Base-by-base conservation (phyloP, 1,139 yeast species). In the Hyphopichia fennica region DNA sequence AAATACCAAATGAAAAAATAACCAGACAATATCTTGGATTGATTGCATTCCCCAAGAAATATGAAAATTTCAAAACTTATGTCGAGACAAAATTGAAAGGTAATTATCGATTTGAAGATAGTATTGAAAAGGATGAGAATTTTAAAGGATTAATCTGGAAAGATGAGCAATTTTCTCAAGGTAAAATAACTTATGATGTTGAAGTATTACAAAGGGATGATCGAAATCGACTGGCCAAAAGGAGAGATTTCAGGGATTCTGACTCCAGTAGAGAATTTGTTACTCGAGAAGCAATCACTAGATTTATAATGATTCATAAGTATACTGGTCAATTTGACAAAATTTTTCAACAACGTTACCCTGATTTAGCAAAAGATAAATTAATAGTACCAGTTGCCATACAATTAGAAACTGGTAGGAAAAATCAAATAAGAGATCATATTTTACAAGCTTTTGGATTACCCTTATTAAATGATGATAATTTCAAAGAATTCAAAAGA, bases 401-500 rank as follows among this genome's bases (percentile, higher is more conserved):
- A 29, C 56, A 59, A 39, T 46, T 60, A 13, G 46, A 46, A 28
- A 59, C 64, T 0, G 65, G 65, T 7, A 39, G 64, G 27, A 60
- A 60, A 44, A 60, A 60, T 44, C 65, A 60, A 44, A 55, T 60
- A 27, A 41, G 65, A 34, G 64, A 60, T 34, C 65, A 60, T 41
- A 49, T 57, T 3, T 25, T 50, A 3, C 55, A 51, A 37, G 54
- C 57, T 5, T 58, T 60, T 37, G 48, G 45, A 3, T 42, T 47
- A 0, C 50, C 62, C 1, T 48, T 60, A 14, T 45, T 60, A 30
- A 60, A 60, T 43, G 65, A 60, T 38, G 63, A 60, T 37, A 54
- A 57, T 17, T 60, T 60, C 43, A 19, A 16, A 1, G 30, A 30
- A 5, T 60, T 60, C 44, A 60, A 58, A 40, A 13, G 10, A 23